A percentile compares a stretch with the other conserved stretches of the same genome.
phyloP scores from a whole-genome alignment of 2,329 filamentous ascomycete species.

The Cladosporium sphaerospermum region DNA sequence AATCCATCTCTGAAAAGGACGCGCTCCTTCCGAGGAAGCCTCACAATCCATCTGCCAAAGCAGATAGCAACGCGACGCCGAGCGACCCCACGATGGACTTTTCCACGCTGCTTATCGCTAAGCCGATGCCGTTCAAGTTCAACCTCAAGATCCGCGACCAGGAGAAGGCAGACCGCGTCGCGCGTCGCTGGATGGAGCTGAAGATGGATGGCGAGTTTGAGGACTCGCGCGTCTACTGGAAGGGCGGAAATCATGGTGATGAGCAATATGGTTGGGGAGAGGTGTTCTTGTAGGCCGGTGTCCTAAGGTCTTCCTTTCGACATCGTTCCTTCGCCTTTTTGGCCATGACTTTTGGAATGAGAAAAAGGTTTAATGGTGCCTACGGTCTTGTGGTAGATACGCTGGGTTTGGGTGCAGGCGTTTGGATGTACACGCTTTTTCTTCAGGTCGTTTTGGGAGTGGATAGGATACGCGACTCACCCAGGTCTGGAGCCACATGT shows the following conservation, averaged over 20 bases:
- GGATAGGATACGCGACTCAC: no score
- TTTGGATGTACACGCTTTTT: no score
- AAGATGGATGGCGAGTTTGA: slow-evolving; percentile 34
- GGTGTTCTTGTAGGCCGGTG: not conserved
- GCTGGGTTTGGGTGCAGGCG: no score
- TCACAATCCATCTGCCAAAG: slow-evolving; percentile 3
- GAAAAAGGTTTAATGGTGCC: no score
- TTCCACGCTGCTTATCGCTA: slow-evolving; percentile 40
- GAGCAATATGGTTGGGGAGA: slow-evolving; percentile 20
- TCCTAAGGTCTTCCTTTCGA: no score
- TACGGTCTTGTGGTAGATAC: no score
- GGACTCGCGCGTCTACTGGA: slow-evolving; percentile 34
- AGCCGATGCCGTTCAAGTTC: slow-evolving; percentile 41
- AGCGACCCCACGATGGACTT: slow-evolving; percentile 40
- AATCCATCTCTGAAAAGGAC: not conserved
- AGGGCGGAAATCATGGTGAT: slow-evolving; percentile 22
- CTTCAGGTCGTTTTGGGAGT: no score
- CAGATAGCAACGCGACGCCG: not conserved
- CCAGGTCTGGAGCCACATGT: not conserved
- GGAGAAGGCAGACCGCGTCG: slow-evolving; percentile 28
- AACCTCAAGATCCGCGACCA: slow-evolving; percentile 31
- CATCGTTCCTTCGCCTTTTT: no score
- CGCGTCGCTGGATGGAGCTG: slow-evolving; percentile 32
- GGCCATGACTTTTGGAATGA: no score
- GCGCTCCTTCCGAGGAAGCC: not conserved